Base-by-base conservation (phyloP, 1,284 basidiomycete genomes). In the Fomes fomentarius region DNA sequence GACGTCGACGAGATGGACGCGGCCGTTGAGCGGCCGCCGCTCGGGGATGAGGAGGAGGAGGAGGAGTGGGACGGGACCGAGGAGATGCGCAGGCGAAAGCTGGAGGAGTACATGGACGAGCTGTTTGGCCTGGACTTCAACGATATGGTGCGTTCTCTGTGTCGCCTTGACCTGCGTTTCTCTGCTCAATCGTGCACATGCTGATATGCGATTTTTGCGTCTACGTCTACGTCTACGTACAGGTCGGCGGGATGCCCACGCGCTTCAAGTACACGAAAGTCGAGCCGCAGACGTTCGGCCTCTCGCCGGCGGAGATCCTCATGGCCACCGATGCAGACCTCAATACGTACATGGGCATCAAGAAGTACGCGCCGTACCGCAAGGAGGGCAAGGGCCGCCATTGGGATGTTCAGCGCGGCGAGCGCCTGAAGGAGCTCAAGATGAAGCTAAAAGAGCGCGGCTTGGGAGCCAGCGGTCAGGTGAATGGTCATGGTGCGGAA, bases 91-190 rank as follows among this genome's bases (percentile, higher is more conserved):
- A 91, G 91, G 70, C 77, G 76, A 40, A 89, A 87, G 63, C 74
- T 96, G 49, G 87, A 94, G 52, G 79, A 91, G 65, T 93, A 96
- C 63, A 91, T 98, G 85, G 91, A 96, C 58, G 91, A 95, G 68
- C 80, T 98, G 48, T 91, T 94, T 69, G 84, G 79, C 26, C 79
- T 98, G 17, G 95, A 98, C 63, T 97, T 98, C 76, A 98, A 98
- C 72, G 96, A 98, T 69, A 84, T 97, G 78, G 94, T 95, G 59
- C 65, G 88, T 47, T 33, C 48, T 43, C 34, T 41, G 37, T 50
- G 39, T 25, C 43, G 48, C 19, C 42, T 24, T 14, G 21, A 19
- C 38, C 15, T 7, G 2, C 1, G n/a, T 17, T 37, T 22, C 54
- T 39, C 44, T 26, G 39, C 46, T n/a, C 43, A 17, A 50, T 22